Evolutionary conservation across 2,329 filamentous ascomycete species (phyloP).

Genomic region (Colletotrichum chrysophilum): DNA sequence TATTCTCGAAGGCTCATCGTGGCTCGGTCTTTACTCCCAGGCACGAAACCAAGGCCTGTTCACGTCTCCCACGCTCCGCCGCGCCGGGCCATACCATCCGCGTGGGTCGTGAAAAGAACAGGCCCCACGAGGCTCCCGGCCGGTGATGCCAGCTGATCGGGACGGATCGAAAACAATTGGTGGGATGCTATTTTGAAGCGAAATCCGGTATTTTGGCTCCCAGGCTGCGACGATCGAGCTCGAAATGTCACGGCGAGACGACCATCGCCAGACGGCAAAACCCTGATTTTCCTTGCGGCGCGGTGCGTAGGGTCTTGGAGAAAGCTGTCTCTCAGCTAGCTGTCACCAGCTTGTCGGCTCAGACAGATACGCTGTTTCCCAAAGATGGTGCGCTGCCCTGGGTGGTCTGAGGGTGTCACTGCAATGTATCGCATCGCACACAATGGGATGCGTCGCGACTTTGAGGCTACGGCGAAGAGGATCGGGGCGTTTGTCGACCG

Average conservation of each 20-base stretch:
- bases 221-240: neutral
- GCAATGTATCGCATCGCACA: neutral
- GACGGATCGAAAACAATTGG: slow-evolving; percentile 3
- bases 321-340: neutral
- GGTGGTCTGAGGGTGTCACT: neutral
- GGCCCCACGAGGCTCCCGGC: slow-evolving; percentile 7
- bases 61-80: neutral
- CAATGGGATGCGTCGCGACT: neutral
- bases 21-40: neutral
- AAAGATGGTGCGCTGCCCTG: neutral
- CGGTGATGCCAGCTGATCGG: slow-evolving; percentile 4
- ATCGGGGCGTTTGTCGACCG: slow-evolving; percentile 6
- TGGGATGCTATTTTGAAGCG: slow-evolving; percentile 4
- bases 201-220: slow-evolving; percentile 3
- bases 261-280: neutral
- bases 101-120: slow-evolving; percentile 10
- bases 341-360: neutral
- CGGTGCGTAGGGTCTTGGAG: slow-evolving; percentile 17
- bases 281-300: slow-evolving; percentile 12
- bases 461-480: neutral
- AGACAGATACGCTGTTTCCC: neutral
- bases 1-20: neutral
- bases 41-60: neutral
- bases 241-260: neutral
- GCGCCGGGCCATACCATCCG: neutral